Conservation (phyloP, 495 filamentous ascomycete species). For the Achaetomiella virescens region DNA sequence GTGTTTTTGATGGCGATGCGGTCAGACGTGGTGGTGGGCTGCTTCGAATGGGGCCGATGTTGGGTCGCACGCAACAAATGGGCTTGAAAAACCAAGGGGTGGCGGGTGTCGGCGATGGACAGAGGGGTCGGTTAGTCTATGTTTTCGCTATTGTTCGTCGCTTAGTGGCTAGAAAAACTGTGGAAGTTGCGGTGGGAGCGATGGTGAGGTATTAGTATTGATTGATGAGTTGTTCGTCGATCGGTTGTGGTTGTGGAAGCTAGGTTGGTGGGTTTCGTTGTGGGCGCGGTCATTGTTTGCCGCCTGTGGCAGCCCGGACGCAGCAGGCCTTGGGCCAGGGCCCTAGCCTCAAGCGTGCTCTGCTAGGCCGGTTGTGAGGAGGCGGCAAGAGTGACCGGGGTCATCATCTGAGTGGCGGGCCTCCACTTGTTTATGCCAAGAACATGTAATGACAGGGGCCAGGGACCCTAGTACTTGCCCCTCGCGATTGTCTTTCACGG, state of each 20-base stretch:
- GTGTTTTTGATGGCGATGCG: neutral
- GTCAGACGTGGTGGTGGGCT: neutral
- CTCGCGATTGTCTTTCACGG: no score
- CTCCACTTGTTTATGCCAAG: neutral
- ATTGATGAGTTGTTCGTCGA: neutral
- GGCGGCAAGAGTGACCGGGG: no score
- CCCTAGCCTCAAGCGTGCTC: neutral
- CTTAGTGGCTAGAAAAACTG: neutral
- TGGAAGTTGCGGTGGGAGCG: neutral
- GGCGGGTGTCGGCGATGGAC: neutral
- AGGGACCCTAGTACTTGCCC: no score
- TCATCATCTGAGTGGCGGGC: neutral
- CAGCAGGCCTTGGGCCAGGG: neutral
- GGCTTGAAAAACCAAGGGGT: no score
- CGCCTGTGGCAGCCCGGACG: neutral
- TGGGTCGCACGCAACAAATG: neutral
- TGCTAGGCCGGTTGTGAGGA: neutral
- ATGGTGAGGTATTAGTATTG: no score
- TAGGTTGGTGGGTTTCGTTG: neutral
- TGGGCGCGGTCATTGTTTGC: neutral
- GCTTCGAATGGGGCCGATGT: neutral
- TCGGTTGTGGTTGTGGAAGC: neutral
- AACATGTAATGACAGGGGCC: neutral
- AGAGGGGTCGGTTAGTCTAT: neutral
- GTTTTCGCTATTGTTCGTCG: neutral